Evolutionary conservation across 441 rosid genomes (phyloP).

Genomic region (Aleurites moluccanus): DNA sequence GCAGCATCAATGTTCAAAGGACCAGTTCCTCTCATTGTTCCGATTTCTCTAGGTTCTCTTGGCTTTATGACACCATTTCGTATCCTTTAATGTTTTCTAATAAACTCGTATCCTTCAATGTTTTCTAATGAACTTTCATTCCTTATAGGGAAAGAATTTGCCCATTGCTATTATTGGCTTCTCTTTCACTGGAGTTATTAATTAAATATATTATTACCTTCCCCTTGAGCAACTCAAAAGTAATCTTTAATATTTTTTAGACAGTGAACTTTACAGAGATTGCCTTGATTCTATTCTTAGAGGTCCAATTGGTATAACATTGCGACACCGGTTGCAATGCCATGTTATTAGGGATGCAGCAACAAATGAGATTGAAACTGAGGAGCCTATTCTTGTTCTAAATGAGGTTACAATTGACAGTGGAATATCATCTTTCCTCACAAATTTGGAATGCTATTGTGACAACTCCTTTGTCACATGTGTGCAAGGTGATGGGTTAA

Average conservation of each 20-base stretch:
- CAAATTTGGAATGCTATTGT: slow-evolving; percentile 95
- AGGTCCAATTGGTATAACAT: slow-evolving; percentile 92
- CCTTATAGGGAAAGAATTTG: slow-evolving; percentile 2
- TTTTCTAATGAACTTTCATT: slow-evolving; percentile 9
- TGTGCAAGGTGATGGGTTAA: slow-evolving; percentile 99
- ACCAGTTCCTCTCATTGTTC: slow-evolving; percentile 94
- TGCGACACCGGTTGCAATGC: slow-evolving; percentile 85
- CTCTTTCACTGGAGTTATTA: neutral
- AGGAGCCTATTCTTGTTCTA: slow-evolving; percentile 72
- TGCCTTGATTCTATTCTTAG: slow-evolving; percentile 68
- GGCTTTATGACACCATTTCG: slow-evolving; percentile 90
- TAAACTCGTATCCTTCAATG: too few relatives aligned
- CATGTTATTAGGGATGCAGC: slow-evolving; percentile 81
- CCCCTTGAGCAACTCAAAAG: too few relatives aligned
- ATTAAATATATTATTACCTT: neutral
- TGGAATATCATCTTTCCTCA: slow-evolving; percentile 88
- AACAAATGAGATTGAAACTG: slow-evolving; percentile 68
- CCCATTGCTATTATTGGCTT: neutral
- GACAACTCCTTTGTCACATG: slow-evolving; percentile 89
- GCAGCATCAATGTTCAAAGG: slow-evolving; percentile 97
- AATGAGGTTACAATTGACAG: slow-evolving; percentile 99
- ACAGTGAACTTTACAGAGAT: slow-evolving; percentile 83
- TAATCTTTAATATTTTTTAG: slow-evolving; percentile 62
- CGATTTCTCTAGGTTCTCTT: slow-evolving; percentile 93
- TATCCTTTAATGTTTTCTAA: too few relatives aligned